Base-by-base conservation (phyloP, 1,139 yeast species). In the Hyphopichia wangnamkhiaoensis region DNA sequence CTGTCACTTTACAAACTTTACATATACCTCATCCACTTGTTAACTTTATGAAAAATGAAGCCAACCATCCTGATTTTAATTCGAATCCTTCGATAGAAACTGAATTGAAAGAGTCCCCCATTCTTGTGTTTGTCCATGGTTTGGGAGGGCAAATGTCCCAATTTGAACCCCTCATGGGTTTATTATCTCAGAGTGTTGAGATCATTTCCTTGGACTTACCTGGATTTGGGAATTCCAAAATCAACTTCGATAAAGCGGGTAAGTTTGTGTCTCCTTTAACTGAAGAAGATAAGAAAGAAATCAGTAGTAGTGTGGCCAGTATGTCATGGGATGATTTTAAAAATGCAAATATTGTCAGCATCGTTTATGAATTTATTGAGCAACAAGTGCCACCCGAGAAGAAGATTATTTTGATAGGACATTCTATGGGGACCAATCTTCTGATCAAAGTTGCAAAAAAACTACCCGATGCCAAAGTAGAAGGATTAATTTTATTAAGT, bases 121-220 rank as follows among this genome's bases (percentile, higher is more conserved):
- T 79, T 4, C 58, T 83, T 12, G 65, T 85, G 12, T 75, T 85
- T 38, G 53, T 85, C 17, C 94, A 85, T 58, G 94, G 94, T 0
- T 61, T 85, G 33, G 94, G 94, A 1, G 94, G 94, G 7, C 91
- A 84, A 53, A 68, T 83, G 63, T 71, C 84, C 8, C 91, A 84
- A 54, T 84, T 86, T 54, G 88, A 82, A 49, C 76, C 80, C 3
- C 62, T 84, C 31, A 68, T 85, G 60, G 85, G 80, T 31, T 70
- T 80, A 40, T 71, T 85, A 42, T 71, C 87, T 21, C 85, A 82
- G 52, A 80, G 85, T 54, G 74, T 81, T 51, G 85, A 82, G 46
- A 71, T 84, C 2, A 54, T 81, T 39, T 72, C 87, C 1, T 52
- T 85, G 16, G 94, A 85, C 53, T 65, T 85, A 39, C 94, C 94